Conservation (phyloP, 805 yeast genomes). For the Yarrowia keelungensis region DNA sequence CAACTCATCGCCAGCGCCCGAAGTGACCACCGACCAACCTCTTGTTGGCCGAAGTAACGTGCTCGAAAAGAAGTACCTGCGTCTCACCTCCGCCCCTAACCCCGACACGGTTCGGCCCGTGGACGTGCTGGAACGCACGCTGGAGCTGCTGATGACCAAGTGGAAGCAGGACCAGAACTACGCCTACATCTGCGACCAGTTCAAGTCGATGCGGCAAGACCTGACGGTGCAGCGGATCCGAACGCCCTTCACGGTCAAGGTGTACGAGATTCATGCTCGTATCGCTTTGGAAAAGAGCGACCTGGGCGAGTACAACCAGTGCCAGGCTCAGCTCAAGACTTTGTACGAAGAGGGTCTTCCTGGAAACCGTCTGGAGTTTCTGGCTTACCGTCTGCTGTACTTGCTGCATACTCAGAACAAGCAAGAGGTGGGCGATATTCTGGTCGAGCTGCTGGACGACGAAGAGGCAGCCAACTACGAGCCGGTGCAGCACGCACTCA, state of each 20-base stretch:
- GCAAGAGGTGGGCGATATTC: constrained; percentile 59
- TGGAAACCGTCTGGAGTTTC: constrained; percentile 64
- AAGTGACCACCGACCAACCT: constrained; percentile 41
- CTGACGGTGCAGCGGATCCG: constrained; percentile 88
- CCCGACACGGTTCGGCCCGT: constrained; percentile 84
- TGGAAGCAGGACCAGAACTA: constrained; percentile 64
- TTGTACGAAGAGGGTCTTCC: constrained; percentile 59
- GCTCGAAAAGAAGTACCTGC: constrained; percentile 78
- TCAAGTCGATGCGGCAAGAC: constrained; percentile 92
- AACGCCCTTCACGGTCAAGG: constrained; percentile 74
- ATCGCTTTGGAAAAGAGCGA: constrained; percentile 85
- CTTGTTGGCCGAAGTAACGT: constrained; percentile 68
- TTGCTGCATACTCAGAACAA: constrained; percentile 73
- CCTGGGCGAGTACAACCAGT: constrained; percentile 93
- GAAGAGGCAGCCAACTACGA: constrained; percentile 41
- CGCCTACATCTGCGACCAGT: constrained; percentile 83
- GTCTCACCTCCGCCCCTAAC: constrained; percentile 91
- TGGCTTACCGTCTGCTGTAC: constrained; percentile 76
- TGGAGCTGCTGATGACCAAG: constrained; percentile 60
- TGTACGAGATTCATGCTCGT: constrained; percentile 85
- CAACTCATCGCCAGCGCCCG: constrained; percentile 26
- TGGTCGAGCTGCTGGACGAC: constrained; percentile 43
- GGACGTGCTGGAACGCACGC: constrained; percentile 62
- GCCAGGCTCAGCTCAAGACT: constrained; percentile 78
- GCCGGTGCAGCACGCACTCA: constrained; percentile 51